Evolutionary conservation across 2,329 filamentous ascomycete genomes (phyloP), one percentile per base, ranked within the genome.

Genomic region (Daldinia eschscholtzii): DNA sequence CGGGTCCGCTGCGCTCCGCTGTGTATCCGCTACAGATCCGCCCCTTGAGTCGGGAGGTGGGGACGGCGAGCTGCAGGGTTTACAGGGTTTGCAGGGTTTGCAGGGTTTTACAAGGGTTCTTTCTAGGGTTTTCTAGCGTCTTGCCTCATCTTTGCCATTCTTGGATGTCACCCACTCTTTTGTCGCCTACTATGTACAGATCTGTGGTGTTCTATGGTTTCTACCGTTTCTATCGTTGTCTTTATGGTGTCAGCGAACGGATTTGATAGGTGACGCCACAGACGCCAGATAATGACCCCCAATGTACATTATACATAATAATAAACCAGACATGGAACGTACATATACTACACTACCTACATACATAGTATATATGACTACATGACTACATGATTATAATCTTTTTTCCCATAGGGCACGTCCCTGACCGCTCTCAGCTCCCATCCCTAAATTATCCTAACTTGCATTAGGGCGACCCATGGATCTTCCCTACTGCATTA

Each of bases 1-100:
- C 70, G 67, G 61, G 20, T 72, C 72, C 70, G 72, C 66, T 33
- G 59, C 53, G 67, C 64, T 70, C 71, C 71, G 70, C 70, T 69
- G 58, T 71, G 48, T 59, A 58, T 70, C 64, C 60, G 66, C 66
- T 62, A 18, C 35, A 50, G 63, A 62, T 65, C 64, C 62, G 46
- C 26, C 46, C 28, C 66, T 57, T 65, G 57, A 70, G 56, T 70
- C 62, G 65, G 56, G 30, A 55, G 33, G 64, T 71, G 67, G 67
- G 33, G 23, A 35, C 35, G 35, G 20, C 57, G 41, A 64, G 61
- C 62, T 67, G 63, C 67, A 65, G 60, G 61, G 61, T 64, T 13
- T 15, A 12, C 35, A 39, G 35, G 35, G 35, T 39, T 37, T 10
- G 35, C 35, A 37, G 12, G 35, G 35, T 10, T 39, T 39, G 35